A percentile compares a stretch with the other conserved stretches of the same genome.
Conservation (phyloP, 768 basidiomycete species). For the Dacryopinax primogenitus region DNA sequence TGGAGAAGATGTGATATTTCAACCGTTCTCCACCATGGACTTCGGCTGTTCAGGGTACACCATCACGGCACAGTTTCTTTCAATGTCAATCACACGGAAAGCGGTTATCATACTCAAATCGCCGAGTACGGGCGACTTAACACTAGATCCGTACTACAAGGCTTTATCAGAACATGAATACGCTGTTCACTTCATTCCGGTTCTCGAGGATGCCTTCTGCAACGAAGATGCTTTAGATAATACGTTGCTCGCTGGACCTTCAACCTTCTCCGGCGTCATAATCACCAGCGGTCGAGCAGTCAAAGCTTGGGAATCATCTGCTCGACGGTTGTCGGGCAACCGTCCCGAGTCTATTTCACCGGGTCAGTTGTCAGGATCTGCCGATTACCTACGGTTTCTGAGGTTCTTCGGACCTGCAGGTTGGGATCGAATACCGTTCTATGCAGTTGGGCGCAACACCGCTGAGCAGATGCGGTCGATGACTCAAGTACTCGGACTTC, state of each 20-base stretch:
- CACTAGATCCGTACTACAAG: constrained; percentile 46
- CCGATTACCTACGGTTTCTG: too few relatives aligned
- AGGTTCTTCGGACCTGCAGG: constrained; percentile 24
- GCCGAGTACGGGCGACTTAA: constrained; percentile 22
- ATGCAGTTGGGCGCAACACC: constrained; percentile 62
- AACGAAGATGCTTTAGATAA: constrained; percentile 37
- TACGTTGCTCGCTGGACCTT: constrained; percentile 34
- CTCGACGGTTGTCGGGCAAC: constrained; percentile 19
- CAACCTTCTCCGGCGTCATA: constrained; percentile 45
- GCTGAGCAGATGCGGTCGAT: constrained; percentile 35
- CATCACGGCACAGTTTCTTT: constrained; percentile 16
- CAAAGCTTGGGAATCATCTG: constrained; percentile 51
- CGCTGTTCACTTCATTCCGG: constrained; percentile 46
- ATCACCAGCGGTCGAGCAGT: constrained; percentile 67
- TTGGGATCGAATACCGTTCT: constrained; percentile 58
- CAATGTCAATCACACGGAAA: neutral
- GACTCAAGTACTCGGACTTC: constrained; percentile 12
- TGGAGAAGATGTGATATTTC: neutral
- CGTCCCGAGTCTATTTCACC: too few relatives aligned
- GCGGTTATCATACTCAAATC: constrained; percentile 34
- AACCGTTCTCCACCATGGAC: neutral
- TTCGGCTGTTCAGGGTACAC: neutral
- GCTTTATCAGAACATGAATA: constrained; percentile 40
- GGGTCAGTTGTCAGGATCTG: too few relatives aligned
- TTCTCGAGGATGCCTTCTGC: constrained; percentile 51